Percentiles rank a stretch among this genome's conserved stretches.
Conservation (phyloP, 2,329 filamentous ascomycete genomes). For the Acrocalymma vagum region DNA sequence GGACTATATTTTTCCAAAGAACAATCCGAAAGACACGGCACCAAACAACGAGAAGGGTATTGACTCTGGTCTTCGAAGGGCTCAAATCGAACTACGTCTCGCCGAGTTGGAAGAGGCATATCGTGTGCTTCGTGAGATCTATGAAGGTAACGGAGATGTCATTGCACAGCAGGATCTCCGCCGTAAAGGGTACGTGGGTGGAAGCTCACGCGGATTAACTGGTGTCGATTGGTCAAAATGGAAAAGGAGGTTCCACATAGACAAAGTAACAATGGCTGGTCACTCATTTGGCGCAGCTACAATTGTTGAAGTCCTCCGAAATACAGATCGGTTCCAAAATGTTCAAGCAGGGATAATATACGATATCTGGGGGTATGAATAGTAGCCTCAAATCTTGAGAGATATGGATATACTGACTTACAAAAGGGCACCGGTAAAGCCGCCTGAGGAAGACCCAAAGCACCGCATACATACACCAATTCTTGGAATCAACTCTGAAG, state of each 20-base stretch:
- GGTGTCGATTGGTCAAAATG: slow-evolving; percentile 66
- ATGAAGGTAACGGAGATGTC: slow-evolving; percentile 61
- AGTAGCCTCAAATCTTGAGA: background rate
- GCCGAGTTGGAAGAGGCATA: slow-evolving; percentile 73
- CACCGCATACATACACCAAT: slow-evolving; percentile 63
- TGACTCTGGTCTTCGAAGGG: slow-evolving; percentile 66
- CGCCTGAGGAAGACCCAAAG: slow-evolving; percentile 52
- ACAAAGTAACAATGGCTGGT: slow-evolving; percentile 68
- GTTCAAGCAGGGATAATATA: slow-evolving; percentile 72
- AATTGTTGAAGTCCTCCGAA: slow-evolving; percentile 66
- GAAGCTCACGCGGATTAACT: slow-evolving; percentile 66
- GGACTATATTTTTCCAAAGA: slow-evolving; percentile 70
- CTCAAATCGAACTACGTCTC: slow-evolving; percentile 69
- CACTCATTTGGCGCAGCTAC: slow-evolving; percentile 75
- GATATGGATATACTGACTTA: too few species aligned
- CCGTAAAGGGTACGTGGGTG: slow-evolving; percentile 65
- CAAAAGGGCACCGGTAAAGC: slow-evolving; percentile 54
- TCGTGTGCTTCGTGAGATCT: slow-evolving; percentile 63
- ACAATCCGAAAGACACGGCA: slow-evolving; percentile 55
- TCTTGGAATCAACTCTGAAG: slow-evolving; percentile 71
- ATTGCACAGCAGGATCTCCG: slow-evolving; percentile 64
- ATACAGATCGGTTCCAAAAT: slow-evolving; percentile 63
- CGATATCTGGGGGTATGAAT: slow-evolving; percentile 67
- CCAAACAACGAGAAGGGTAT: slow-evolving; percentile 68
- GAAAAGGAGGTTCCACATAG: slow-evolving; percentile 63